Percentiles rank a stretch among this genome's conserved stretches.
These are phyloP conservation scores for Sporormia fimetaria DNA, from an alignment of 495 filamentous ascomycete species.

Conservation along the genomic window DNA sequence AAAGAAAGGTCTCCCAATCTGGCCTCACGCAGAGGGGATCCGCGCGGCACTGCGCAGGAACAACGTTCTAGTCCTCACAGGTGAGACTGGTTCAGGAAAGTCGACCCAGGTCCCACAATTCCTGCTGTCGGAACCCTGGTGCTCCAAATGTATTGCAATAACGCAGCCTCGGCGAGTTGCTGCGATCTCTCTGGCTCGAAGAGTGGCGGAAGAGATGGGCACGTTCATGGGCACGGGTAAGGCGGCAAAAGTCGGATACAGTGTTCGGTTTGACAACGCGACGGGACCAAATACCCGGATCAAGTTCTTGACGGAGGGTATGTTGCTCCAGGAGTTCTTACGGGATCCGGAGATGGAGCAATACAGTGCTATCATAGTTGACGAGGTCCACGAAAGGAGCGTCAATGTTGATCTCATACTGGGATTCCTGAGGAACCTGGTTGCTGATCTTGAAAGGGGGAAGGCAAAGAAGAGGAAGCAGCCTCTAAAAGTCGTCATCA, in stretches of 20 bases:
- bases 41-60: conserved; percentile 48
- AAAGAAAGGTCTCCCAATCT: conserved; percentile 68
- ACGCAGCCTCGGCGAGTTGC: conserved; percentile 92
- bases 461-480: conserved; percentile 41
- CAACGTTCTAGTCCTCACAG: conserved; percentile 74
- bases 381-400: conserved; percentile 95
- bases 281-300: conserved; percentile 61
- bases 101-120: conserved; percentile 95
- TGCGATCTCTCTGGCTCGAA: conserved; percentile 78
- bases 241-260: conserved; percentile 76
- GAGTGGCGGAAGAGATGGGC: conserved; percentile 85
- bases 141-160: conserved; percentile 80
- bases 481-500: conserved; percentile 78
- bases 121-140: conserved; percentile 69
- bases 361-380: conserved; percentile 85
- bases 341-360: conserved; percentile 68
- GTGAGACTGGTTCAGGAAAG: conserved; percentile 94
- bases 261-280: conserved; percentile 85
- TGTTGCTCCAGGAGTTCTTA: conserved; percentile 89
- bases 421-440: conserved; percentile 72
- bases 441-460: conserved; percentile 40
- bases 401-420: conserved; percentile 87
- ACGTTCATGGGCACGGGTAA: conserved; percentile 59
- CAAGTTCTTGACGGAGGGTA: conserved; percentile 94
- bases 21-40: conserved; percentile 59